phyloP scores from a whole-genome alignment of 257 asterid species.

The Striga asiatica region DNA sequence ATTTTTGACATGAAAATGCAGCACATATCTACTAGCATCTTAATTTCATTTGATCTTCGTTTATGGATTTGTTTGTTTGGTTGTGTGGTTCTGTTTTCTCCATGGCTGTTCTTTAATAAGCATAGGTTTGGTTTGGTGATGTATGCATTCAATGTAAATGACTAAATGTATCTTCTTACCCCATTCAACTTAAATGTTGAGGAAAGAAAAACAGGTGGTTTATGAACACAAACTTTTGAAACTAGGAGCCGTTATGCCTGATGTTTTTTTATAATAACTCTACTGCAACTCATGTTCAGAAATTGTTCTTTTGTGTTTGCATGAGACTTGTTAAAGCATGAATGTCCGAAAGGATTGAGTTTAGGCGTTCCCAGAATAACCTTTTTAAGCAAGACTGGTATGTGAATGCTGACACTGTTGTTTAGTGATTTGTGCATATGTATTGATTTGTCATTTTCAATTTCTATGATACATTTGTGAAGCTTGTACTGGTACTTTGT shows the following conservation, averaged over 20 bases:
- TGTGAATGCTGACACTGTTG: neutral
- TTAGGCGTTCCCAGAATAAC: neutral
- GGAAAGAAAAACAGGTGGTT: too few species aligned
- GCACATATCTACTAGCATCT: slow-evolving; percentile 6
- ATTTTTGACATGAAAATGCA: slow-evolving; percentile 14
- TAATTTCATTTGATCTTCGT: neutral
- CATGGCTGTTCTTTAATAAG: slow-evolving; percentile 6
- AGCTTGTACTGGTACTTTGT: neutral
- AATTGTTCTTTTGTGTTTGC: too few species aligned
- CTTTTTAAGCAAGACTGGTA: neutral
- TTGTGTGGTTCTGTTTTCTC: neutral
- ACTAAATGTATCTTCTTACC: neutral
- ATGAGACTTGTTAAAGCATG: too few species aligned
- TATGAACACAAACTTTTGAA: too few species aligned
- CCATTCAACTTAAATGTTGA: too few species aligned
- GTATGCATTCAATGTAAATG: neutral
- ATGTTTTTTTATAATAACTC: too few species aligned
- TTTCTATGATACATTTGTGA: slow-evolving; percentile 8
- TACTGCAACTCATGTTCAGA: too few species aligned
- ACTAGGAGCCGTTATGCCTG: too few species aligned
- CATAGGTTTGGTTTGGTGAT: too few species aligned
- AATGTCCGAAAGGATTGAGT: neutral
- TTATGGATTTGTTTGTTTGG: slow-evolving; percentile 10
- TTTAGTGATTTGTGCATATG: slow-evolving; percentile 6
- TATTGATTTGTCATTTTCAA: neutral